Evolutionary conservation across 2,329 filamentous ascomycete genomes (phyloP).

Genomic region (Gnomoniopsis sp.): DNA sequence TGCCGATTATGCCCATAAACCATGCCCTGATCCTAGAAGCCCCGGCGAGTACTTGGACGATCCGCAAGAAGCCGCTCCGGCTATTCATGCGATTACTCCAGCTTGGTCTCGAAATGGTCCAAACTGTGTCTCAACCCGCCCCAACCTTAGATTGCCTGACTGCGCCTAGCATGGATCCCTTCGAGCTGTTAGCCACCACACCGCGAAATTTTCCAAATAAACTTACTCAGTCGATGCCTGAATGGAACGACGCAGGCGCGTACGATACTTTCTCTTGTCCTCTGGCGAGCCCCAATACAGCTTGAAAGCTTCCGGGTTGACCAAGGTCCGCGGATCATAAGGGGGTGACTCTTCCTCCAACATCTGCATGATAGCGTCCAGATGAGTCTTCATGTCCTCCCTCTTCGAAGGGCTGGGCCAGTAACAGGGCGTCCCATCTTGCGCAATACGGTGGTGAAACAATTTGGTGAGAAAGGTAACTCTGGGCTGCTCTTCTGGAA

Average conservation of each 20-base stretch:
- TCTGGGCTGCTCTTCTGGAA: conserved; percentile 84
- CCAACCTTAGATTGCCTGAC: background rate
- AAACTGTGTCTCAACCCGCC: too few species aligned
- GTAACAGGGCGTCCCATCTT: conserved; percentile 81
- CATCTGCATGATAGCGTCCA: conserved; percentile 75
- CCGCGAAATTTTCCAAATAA: background rate
- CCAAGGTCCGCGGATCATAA: conserved; percentile 85
- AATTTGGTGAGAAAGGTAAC: conserved; percentile 76
- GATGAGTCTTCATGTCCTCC: conserved; percentile 78
- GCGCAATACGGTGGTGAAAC: conserved; percentile 84
- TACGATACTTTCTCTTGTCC: conserved; percentile 80
- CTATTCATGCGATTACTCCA: too few species aligned
- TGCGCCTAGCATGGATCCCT: background rate
- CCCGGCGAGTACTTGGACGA: background rate
- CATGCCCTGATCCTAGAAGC: conserved; percentile 6
- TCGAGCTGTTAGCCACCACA: background rate
- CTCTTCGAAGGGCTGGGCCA: conserved; percentile 55
- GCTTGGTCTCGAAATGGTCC: too few species aligned
- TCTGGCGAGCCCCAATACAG: conserved; percentile 81
- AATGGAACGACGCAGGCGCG: conserved; percentile 74
- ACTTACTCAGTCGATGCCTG: conserved; percentile 62
- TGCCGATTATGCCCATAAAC: conserved; percentile 6
- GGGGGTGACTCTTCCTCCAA: conserved; percentile 86
- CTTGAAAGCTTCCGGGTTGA: conserved; percentile 81
- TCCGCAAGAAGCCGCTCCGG: background rate